A percentile compares a stretch with the other conserved stretches of the same genome.
phyloP scores from a whole-genome alignment of 345 rosid species.

The Euphorbia peplus region DNA sequence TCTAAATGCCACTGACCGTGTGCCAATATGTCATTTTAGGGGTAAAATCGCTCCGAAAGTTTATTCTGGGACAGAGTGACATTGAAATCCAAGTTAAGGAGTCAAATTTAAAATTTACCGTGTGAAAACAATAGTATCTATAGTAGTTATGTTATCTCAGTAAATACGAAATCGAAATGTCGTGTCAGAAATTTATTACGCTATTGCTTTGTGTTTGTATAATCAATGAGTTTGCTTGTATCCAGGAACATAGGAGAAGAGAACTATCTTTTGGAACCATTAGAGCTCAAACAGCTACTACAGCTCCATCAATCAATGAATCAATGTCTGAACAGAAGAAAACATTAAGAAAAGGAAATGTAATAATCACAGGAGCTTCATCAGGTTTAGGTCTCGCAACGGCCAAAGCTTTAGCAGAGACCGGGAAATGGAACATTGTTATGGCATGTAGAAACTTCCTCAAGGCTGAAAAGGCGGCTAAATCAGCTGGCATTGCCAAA shows the following conservation, averaged over 20 bases:
- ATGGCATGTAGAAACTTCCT: slow-evolving; percentile 97
- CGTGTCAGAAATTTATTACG: no score
- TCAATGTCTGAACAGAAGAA: slow-evolving; percentile 54
- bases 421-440: slow-evolving; percentile 77
- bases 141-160: no score
- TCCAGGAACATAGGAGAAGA: slow-evolving; percentile 30
- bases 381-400: slow-evolving; percentile 83
- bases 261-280: slow-evolving; percentile 36
- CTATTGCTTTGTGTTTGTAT: not conserved
- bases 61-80: no score
- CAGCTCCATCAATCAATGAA: slow-evolving; percentile 40
- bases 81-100: no score
- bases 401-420: slow-evolving; percentile 83
- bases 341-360: slow-evolving; percentile 70
- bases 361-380: slow-evolving; percentile 75
- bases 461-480: slow-evolving; percentile 81
- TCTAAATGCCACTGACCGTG: no score
- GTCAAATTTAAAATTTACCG: no score
- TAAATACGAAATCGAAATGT: no score
- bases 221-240: not conserved
- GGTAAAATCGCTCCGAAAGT: no score
- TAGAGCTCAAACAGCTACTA: slow-evolving; percentile 61
- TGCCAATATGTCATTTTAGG: no score
- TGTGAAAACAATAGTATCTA: no score
- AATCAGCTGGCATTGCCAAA: slow-evolving; percentile 66